Evolutionary conservation across 1,284 basidiomycete genomes (phyloP).

Genomic region (Malassezia dermatis): DNA sequence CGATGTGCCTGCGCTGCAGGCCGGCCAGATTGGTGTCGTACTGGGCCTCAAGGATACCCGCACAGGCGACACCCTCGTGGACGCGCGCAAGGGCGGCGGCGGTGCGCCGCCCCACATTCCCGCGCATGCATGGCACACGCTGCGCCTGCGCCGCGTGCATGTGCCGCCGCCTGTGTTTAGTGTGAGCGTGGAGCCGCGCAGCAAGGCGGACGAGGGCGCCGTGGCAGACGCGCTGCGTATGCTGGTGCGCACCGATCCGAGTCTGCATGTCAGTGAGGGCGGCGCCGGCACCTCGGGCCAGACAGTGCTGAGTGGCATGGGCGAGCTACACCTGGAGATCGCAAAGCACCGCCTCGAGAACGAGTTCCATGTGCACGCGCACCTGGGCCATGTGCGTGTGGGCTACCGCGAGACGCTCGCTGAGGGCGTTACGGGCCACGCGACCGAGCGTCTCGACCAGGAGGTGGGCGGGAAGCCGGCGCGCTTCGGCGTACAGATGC

Average conservation of each 20-base stretch:
- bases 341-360: slow-evolving; percentile 65
- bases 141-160: slow-evolving; percentile 61
- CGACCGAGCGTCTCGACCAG: slow-evolving; percentile 27
- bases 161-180: slow-evolving; percentile 66
- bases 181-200: slow-evolving; percentile 40
- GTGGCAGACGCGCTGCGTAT: slow-evolving; percentile 65
- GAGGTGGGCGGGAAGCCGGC: slow-evolving; percentile 35
- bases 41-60: slow-evolving; percentile 70
- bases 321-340: slow-evolving; percentile 75
- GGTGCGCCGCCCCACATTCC: slow-evolving; percentile 21
- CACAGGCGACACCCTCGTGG: slow-evolving; percentile 69
- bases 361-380: slow-evolving; percentile 68
- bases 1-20: slow-evolving; percentile 69
- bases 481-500: slow-evolving; percentile 22
- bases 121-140: slow-evolving; percentile 11
- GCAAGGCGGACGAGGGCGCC: slow-evolving; percentile 57
- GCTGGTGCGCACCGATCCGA: slow-evolving; percentile 74
- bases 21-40: slow-evolving; percentile 73
- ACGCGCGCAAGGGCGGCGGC: slow-evolving; percentile 13
- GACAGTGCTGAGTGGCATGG: slow-evolving; percentile 69
- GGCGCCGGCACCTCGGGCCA: slow-evolving; percentile 53
- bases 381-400: slow-evolving; percentile 66
- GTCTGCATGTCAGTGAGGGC: slow-evolving; percentile 55
- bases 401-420: slow-evolving; percentile 66
- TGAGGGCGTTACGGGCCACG: slow-evolving; percentile 20